Evolutionary conservation across 306 rosid genomes (phyloP), one percentile per base, ranked within the genome.

Genomic region (Ceratonia siliqua): DNA sequence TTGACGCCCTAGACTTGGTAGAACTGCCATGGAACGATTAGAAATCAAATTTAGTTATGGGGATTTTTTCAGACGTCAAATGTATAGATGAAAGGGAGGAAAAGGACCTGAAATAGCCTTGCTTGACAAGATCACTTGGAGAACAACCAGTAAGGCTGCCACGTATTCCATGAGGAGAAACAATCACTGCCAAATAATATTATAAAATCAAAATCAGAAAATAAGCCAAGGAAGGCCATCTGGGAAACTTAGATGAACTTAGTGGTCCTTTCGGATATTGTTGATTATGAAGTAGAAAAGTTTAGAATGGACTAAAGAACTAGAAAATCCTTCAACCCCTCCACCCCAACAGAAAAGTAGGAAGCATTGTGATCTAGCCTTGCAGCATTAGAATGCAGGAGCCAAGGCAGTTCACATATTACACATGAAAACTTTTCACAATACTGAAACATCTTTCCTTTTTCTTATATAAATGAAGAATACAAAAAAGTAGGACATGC

Each of bases 131-230:
- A 87, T 92, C 97, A 83, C 96, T 85, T 56, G 99, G 91, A 66
- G 91, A 92, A 83, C 90, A 87, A 80, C 99, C 97, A 83, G 90
- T 87, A 78, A 94, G 87, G 83, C 92, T 90, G 82, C 99, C 99
- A 35, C 95, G 94, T 43, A 94, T 86, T 79, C 99, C 99, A 83
- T 94, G 96, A 70, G 99, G 99, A 78, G 99, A 88, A 82, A 86
- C 97, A 77, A 94, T 83, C 82, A 94, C 97, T 94, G 92, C 70
- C 72, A 74, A 68, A 72, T 63, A 55, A 78, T 46, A 49, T 73
- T 63, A 21, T 18, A 21, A 57, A 82, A 56, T 63, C 7, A 57
- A 68, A 50, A 49, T 86, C 13, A 85, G 72, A 81, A 57, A 33
- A 68, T 77, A 68, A 62, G 22, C 59, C 69, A 55, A 67, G 20